phyloP scores from a whole-genome alignment of 768 basidiomycete species.

The Crassisporium funariophilum region DNA sequence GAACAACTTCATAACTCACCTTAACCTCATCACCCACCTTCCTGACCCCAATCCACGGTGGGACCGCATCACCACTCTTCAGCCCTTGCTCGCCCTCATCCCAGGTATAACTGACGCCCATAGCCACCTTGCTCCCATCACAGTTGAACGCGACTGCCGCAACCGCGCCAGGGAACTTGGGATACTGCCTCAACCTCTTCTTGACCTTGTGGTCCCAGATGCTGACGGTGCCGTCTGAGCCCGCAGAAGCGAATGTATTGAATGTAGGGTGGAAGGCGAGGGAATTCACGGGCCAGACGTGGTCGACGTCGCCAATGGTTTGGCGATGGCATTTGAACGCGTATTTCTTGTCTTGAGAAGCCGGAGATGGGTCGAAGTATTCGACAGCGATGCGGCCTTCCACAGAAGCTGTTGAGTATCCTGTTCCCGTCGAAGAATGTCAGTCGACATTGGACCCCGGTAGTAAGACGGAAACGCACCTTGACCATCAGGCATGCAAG shows the following conservation, averaged over 20 bases:
- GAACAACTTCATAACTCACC: no score
- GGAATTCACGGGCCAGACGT: conserved; percentile 95
- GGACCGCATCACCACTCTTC: conserved; percentile 57
- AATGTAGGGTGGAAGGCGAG: conserved; percentile 92
- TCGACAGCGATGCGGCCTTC: conserved; percentile 98
- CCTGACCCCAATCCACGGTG: conserved; percentile 62
- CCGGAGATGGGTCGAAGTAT: conserved; percentile 84
- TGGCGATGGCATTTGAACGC: conserved; percentile 98
- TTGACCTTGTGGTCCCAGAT: conserved; percentile 98
- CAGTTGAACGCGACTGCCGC: conserved; percentile 81
- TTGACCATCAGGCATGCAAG: conserved; percentile 91
- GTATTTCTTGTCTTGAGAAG: conserved; percentile 82
- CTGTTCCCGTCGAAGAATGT: conserved; percentile 42
- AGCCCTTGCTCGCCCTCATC: conserved; percentile 80
- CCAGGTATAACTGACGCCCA: conserved; percentile 90
- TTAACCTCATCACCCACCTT: conserved; percentile 78
- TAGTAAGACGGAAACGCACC: conserved; percentile 46
- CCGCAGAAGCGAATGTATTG: conserved; percentile 95
- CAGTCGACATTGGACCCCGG: neutral
- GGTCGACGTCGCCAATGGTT: conserved; percentile 87
- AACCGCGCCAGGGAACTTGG: conserved; percentile 75
- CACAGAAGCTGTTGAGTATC: conserved; percentile 91
- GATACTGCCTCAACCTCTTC: conserved; percentile 90
- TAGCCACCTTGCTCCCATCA: conserved; percentile 79
- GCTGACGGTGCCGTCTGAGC: conserved; percentile 91